Evolutionary conservation across 805 yeast genomes (phyloP).

Genomic region (Groenewaldozyma tartarivorans): DNA sequence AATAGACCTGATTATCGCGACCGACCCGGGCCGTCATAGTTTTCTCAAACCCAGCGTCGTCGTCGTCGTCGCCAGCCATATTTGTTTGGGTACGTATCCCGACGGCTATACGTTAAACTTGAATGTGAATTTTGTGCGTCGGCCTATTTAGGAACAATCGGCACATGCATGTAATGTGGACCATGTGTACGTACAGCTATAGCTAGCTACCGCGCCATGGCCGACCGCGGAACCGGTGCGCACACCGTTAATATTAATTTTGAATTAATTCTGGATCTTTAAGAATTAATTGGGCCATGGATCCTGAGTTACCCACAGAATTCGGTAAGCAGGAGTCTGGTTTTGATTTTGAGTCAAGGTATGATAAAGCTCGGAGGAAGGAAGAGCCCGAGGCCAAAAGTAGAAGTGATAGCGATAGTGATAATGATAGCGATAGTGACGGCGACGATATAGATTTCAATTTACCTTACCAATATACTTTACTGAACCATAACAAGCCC

Average conservation of each 20-base stretch:
- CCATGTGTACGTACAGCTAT: too few species aligned
- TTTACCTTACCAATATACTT: conserved; percentile 31
- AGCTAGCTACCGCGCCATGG: too few species aligned
- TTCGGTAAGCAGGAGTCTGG: neutral
- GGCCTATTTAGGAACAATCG: too few species aligned
- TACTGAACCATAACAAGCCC: conserved; percentile 17
- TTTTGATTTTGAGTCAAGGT: neutral
- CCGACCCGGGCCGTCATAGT: neutral
- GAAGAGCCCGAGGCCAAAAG: neutral
- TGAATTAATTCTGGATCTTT: neutral
- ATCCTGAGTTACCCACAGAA: neutral
- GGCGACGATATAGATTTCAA: conserved; percentile 24
- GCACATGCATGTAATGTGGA: too few species aligned
- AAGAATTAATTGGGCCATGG: too few species aligned
- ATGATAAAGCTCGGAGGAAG: neutral
- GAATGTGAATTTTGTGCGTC: too few species aligned
- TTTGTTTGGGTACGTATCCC: too few species aligned
- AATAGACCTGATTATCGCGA: conserved; percentile 32
- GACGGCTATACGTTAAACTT: too few species aligned
- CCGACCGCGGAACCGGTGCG: too few species aligned
- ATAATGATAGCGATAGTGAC: conserved; percentile 14
- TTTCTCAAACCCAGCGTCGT: too few species aligned
- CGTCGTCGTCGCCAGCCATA: too few species aligned
- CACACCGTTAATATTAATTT: too few species aligned
- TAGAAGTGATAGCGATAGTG: conserved; percentile 6